These are phyloP conservation scores for Stachybotrys echinatus DNA, from an alignment of 2,329 filamentous ascomycete species.

Conservation along the genomic window DNA sequence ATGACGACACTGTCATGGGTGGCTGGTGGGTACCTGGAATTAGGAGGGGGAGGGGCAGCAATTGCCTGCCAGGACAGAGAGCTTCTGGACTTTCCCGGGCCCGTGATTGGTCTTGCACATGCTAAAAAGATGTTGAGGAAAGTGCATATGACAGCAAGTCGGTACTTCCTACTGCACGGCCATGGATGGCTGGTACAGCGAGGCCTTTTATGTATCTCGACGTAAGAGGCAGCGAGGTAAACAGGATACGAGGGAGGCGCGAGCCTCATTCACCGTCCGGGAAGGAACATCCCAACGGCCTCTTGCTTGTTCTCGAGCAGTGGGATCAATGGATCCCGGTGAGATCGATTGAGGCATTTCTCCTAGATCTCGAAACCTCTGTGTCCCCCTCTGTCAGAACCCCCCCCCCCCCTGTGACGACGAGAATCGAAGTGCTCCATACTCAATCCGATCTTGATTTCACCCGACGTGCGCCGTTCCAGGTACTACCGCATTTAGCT, in stretches of 20 bases:
- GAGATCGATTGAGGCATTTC: neutral
- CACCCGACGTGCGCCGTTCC: neutral
- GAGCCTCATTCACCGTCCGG: neutral
- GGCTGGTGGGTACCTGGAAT: neutral
- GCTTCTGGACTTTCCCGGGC: no score
- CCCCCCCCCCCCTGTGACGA: no score
- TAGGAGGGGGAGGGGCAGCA: neutral
- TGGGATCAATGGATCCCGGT: neutral
- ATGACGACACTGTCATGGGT: neutral
- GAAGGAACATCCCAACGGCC: neutral
- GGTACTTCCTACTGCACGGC: no score
- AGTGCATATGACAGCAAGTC: no score
- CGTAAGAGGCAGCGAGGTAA: neutral
- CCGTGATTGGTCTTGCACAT: no score
- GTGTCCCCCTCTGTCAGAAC: no score
- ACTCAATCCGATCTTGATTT: neutral
- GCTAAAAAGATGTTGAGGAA: no score
- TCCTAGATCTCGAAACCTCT: neutral
- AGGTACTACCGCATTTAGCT: neutral
- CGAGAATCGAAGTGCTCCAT: neutral
- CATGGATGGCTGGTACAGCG: no score
- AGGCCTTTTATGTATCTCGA: neutral
- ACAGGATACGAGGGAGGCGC: neutral
- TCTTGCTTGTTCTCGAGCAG: neutral
- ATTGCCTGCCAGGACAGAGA: neutral